phyloP scores from a whole-genome alignment of 345 rosid genomes.

The Hibiscus mutabilis region DNA sequence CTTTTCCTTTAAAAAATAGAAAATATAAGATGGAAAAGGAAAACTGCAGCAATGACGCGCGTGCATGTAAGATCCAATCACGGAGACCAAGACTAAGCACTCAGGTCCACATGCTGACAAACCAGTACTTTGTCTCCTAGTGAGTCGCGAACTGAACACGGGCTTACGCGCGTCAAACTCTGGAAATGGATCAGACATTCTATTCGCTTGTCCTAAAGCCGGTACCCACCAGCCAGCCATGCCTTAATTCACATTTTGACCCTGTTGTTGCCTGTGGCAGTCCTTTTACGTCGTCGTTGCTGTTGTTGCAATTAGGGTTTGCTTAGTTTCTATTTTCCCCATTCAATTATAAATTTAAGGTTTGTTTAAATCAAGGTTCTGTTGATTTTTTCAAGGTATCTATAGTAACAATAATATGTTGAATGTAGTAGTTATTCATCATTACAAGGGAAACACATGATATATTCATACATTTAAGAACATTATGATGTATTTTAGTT shows the following conservation, averaged over 20 bases:
- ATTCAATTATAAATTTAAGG: no score
- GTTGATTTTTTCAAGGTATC: no score
- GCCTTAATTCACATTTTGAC: not conserved
- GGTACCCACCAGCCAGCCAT: not conserved
- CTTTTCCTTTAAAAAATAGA: not conserved
- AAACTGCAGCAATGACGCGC: conserved; percentile 15
- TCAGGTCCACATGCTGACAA: conserved; percentile 37
- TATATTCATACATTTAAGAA: not conserved
- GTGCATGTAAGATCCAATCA: conserved; percentile 20
- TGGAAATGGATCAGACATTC: conserved; percentile 23
- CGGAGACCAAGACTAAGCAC: conserved; percentile 8
- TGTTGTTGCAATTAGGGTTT: no score
- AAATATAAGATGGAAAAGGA: not conserved
- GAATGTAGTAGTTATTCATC: no score
- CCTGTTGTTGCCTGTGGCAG: not conserved
- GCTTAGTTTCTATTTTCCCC: no score
- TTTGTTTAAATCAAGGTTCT: no score
- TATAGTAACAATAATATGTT: no score
- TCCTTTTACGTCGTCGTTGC: no score
- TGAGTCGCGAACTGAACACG: conserved; percentile 22
- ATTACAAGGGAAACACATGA: no score
- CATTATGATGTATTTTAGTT: conserved; percentile 14
- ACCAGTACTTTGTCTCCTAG: conserved; percentile 39
- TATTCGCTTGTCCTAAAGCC: not conserved
- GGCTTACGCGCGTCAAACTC: conserved; percentile 24